phyloP scores from a whole-genome alignment of 2,329 filamentous ascomycete species.

The Aplosporella prunicola region DNA sequence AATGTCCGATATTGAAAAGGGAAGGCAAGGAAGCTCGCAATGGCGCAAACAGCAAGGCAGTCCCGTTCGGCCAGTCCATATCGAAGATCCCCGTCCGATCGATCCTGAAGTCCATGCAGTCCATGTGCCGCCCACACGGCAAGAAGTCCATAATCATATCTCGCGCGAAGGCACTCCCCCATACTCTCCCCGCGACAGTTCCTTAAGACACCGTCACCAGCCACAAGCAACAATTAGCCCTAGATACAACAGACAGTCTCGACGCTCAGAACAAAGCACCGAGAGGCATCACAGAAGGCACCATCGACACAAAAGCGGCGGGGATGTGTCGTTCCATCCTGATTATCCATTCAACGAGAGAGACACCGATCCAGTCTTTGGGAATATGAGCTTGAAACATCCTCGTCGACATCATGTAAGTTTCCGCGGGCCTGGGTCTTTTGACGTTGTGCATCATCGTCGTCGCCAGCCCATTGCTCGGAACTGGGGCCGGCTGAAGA shows the following conservation, averaged over 20 bases:
- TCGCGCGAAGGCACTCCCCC: slow-evolving; percentile 1
- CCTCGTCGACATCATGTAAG: slow-evolving; percentile 28
- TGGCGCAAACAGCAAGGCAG: slow-evolving; percentile 9
- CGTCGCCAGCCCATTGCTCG: slow-evolving; percentile 58
- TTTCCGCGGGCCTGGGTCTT: slow-evolving; percentile 20
- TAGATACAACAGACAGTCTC: too few species aligned
- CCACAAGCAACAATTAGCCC: slow-evolving; percentile 12
- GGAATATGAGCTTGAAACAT: too few species aligned
- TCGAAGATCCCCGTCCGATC: not conserved
- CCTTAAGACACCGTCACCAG: not conserved
- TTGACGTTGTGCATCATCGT: slow-evolving; percentile 28
- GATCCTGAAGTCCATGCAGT: not conserved
- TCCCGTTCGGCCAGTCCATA: not conserved
- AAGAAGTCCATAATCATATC: slow-evolving; percentile 3
- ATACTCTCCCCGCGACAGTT: slow-evolving; percentile 2
- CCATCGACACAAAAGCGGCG: too few species aligned
- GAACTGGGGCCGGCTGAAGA: slow-evolving; percentile 59
- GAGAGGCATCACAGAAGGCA: not conserved
- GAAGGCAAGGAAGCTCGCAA: slow-evolving; percentile 4
- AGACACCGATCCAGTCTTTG: too few species aligned
- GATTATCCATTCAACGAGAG: too few species aligned
- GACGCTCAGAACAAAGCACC: slow-evolving; percentile 16
- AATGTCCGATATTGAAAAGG: not conserved
- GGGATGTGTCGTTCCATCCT: too few species aligned
- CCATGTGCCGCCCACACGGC: not conserved